Conservation (phyloP, 176 grass and related monocot species). For the Thalia dealbata region DNA sequence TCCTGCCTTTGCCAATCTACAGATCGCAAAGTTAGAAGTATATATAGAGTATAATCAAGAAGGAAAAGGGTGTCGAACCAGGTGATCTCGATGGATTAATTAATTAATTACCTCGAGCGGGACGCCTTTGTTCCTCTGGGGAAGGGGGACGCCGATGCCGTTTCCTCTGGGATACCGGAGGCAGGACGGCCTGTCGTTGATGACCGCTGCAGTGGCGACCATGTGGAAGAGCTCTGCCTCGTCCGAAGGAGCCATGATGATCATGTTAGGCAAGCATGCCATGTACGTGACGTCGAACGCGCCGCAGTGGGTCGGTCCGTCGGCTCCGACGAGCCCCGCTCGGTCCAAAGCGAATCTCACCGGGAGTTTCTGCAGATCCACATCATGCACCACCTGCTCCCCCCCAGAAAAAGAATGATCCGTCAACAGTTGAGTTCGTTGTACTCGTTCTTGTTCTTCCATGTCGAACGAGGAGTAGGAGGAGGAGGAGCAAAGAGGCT, state of each 20-base stretch:
- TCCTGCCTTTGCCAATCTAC: constrained; percentile 75
- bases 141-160: constrained; percentile 59
- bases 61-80: too few relatives aligned
- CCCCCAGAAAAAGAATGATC: too few relatives aligned
- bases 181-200: constrained; percentile 79
- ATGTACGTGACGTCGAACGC: constrained; percentile 93
- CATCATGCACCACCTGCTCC: constrained; percentile 86
- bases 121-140: constrained; percentile 67
- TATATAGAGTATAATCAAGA: too few relatives aligned
- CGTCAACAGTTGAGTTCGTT: too few relatives aligned
- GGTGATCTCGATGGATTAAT: too few relatives aligned
- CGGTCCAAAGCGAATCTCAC: constrained; percentile 96
- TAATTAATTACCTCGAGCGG: constrained; percentile 71
- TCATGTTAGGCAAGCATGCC: constrained; percentile 95
- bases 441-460: too few relatives aligned
- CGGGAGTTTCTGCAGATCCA: constrained; percentile 86
- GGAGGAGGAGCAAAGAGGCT: background rate
- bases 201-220: constrained; percentile 86
- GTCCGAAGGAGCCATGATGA: constrained; percentile 94
- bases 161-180: constrained; percentile 89
- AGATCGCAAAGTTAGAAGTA: background rate
- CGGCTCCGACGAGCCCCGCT: constrained; percentile 81
- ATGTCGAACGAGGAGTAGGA: background rate
- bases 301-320: constrained; percentile 84
- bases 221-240: constrained; percentile 96